phyloP scores from a whole-genome alignment of 768 basidiomycete species.

The Galerina marginata region DNA sequence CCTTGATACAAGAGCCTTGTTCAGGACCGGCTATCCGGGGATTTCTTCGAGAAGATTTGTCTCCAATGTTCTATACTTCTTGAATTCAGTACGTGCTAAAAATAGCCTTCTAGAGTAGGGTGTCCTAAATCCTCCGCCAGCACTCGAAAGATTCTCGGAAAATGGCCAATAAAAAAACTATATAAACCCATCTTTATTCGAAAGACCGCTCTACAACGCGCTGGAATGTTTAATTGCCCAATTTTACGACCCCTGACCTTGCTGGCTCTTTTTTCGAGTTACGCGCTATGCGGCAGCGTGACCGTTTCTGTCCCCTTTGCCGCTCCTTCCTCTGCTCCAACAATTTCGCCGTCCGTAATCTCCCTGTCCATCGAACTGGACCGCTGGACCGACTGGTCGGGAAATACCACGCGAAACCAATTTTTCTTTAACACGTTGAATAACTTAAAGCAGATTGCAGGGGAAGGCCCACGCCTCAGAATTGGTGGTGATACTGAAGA shows the following conservation, averaged over 20 bases:
- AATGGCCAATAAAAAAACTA: no score
- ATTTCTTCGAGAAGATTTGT: neutral
- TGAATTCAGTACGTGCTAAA: neutral
- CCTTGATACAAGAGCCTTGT: no score
- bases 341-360: neutral
- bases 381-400: constrained; percentile 71
- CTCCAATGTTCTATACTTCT: neutral
- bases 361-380: constrained; percentile 72
- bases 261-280: no score
- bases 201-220: no score
- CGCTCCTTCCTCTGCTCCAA: neutral
- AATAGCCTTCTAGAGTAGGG: no score
- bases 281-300: no score
- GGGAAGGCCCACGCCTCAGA: constrained; percentile 59
- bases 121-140: no score
- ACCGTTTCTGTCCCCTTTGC: neutral
- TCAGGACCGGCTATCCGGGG: no score
- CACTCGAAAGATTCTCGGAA: no score
- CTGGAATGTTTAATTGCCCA: no score
- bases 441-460: constrained; percentile 58
- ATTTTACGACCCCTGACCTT: no score
- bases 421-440: constrained; percentile 66
- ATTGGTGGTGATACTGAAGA: constrained; percentile 66
- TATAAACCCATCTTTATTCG: no score
- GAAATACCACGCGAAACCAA: constrained; percentile 52